Evolutionary conservation across 2,329 filamentous ascomycete genomes (phyloP), one percentile per base, ranked within the genome.

Genomic region (Penicillium sp.): DNA sequence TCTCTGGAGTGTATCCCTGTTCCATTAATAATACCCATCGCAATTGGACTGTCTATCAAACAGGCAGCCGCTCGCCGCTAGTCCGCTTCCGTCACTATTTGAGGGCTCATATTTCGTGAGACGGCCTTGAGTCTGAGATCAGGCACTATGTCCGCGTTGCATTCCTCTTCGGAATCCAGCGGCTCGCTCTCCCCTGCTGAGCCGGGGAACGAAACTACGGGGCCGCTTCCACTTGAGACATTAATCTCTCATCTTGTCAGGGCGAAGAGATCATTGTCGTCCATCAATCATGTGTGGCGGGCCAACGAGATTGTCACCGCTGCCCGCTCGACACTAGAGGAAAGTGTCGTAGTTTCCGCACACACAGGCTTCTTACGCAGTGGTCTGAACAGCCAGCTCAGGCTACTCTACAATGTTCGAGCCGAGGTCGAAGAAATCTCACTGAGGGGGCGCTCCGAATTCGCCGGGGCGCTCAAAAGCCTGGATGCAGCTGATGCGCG

Each of bases 261-360:
- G 31, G 91, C 94, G 8, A 97, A 97, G 75, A 88, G 92, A 49
- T 93, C 93, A 1, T 85, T 98, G 5, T 91, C 91, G 17, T 92
- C 92, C 11, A 93, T 96, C 75, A 87, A 84, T 47, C 88, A 91
- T 63, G 92, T 97, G 56, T 89, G 91, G 74, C 91, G 91, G 63
- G 93, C 93, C 67, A 93, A 95, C 73, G 91, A 96, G 71, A 88
- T 97, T 60, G 90, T 95, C 49, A 92, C 87, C 21, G 83, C 86
- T 15, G 92, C 93, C 5, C 89, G 92, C 38, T 81, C 84, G 35
- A 86, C 91, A 38, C 84, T 97, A 66, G 91, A 96, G 73, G 90
- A 95, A 68, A 89, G 89, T 52, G 89, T 92, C 57, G 83, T 93
- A 9, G 84, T 96, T 4, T 85, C 85, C 23, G 88, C 91, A 7